Base-by-base conservation (phyloP, 2,329 filamentous ascomycete genomes). In the Hyphodiscus sp. region DNA sequence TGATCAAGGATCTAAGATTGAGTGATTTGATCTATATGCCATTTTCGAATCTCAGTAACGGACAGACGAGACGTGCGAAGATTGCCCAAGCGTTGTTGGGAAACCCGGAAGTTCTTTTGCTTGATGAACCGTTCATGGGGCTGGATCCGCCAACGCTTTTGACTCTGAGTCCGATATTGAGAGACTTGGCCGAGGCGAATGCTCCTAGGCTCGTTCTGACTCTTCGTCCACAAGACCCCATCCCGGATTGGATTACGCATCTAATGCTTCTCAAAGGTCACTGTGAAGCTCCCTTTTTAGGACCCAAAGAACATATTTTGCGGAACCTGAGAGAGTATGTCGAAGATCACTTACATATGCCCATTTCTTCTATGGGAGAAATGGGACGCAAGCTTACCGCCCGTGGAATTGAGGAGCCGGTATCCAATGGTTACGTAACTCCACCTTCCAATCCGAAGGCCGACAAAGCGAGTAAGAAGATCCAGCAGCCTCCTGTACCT, bases 101-200 rank as follows among this genome's bases (percentile, higher is more conserved):
- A 7, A 79, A 79, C 50, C 94, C 94, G 0, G 87, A 95, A 69
- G 78, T 96, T 11, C 67, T 99, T 56, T 76, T 97, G 50, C 76
- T 96, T 2, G 94, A 99, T 70, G 92, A 96, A 63, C 92, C 94
- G 1, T 96, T 96, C 66, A 95, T 96, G 88, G 92, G 94, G 0
- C 76, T 99, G 16, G 94, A 97, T 69, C 94, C 92, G 15, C 85
- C 85, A 6, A 95, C 91, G 0, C 80, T 89, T 13, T 76, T 79
- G 13, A 80, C 80, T 1, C 73, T 97, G 61, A 92, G 87, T 42
- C 76, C 78, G 0, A 74, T 97, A 46, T 73, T 96, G 20, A 73
- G 82, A 58, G 76, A 76, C 0, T 72, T 96, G 52, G 87, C 90
- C 0, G 76, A 80, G 54, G 78, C 77, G 47, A 80, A 80, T 15